These are phyloP conservation scores for Amphirosellinia nigrospora DNA, from an alignment of 495 filamentous ascomycete species.

Conservation along the genomic window DNA sequence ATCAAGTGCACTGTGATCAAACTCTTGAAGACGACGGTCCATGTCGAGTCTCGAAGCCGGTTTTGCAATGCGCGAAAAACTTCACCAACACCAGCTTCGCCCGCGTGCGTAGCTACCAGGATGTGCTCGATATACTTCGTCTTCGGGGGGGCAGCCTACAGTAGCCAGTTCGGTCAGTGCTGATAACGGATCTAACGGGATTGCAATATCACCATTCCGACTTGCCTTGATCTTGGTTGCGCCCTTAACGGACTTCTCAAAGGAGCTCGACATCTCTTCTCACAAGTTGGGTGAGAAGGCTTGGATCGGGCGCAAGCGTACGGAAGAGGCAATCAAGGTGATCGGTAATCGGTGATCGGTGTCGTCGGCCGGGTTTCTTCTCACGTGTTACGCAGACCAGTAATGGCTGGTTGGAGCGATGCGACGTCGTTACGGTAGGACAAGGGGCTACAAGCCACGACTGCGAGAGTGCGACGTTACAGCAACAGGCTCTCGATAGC, in stretches of 20 bases:
- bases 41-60: constrained; percentile 91
- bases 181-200: constrained; percentile 19
- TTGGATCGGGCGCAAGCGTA: background rate
- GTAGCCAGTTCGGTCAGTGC: constrained; percentile 29
- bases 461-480: background rate
- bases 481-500: background rate
- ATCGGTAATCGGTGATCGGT: background rate
- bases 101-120: constrained; percentile 90
- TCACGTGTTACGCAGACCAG: constrained; percentile 11
- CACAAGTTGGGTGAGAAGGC: background rate
- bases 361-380: background rate
- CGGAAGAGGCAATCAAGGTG: background rate
- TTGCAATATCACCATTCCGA: constrained; percentile 5
- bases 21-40: constrained; percentile 95
- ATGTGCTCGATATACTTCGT: constrained; percentile 99
- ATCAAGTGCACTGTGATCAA: constrained; percentile 96
- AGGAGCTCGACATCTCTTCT: constrained; percentile 73
- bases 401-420: background rate
- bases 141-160: constrained; percentile 91
- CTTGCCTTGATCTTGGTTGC: constrained; percentile 92
- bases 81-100: constrained; percentile 94
- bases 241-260: constrained; percentile 93
- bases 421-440: constrained; percentile 22
- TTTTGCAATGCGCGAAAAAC: constrained; percentile 91
- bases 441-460: constrained; percentile 14